Evolutionary conservation across 2,329 filamentous ascomycete genomes (phyloP).

Genomic region (Trichoderma sp.): DNA sequence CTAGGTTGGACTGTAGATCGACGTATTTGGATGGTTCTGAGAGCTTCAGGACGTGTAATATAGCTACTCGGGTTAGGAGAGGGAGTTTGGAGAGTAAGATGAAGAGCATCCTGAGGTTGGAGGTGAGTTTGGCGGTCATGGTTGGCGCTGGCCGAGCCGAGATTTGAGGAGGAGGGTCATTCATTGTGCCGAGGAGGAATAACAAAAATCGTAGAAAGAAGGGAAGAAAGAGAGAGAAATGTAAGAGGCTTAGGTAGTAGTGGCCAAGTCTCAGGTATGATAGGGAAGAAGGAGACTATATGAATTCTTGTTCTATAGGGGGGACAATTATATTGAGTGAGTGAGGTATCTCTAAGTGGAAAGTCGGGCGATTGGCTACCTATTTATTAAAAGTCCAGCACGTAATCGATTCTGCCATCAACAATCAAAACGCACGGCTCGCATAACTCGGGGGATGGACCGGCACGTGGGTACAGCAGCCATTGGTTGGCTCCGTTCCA

Average conservation of each 20-base stretch:
- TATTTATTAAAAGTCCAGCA: background rate
- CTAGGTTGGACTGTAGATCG: constrained; percentile 72
- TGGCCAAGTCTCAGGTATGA: background rate
- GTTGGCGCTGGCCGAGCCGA: background rate
- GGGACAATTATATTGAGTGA: background rate
- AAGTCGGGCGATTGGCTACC: background rate
- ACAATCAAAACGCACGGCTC: background rate
- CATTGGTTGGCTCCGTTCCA: background rate
- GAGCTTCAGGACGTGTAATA: constrained; percentile 63
- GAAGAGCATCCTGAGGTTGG: constrained; percentile 22
- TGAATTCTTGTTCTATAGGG: background rate
- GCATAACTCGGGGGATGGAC: background rate
- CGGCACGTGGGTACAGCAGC: background rate
- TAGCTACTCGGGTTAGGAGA: constrained; percentile 57
- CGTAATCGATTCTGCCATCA: background rate
- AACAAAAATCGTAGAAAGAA: background rate
- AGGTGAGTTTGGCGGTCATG: background rate
- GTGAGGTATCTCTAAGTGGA: background rate
- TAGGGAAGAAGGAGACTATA: background rate
- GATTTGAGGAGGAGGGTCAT: background rate
- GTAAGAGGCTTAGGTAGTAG: background rate
- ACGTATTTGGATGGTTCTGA: constrained; percentile 73
- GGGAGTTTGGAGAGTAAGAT: constrained; percentile 56
- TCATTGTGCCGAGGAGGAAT: background rate
- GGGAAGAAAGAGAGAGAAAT: background rate